Base-by-base conservation (phyloP, 2,329 filamentous ascomycete species). In the Aspergillus niger region DNA sequence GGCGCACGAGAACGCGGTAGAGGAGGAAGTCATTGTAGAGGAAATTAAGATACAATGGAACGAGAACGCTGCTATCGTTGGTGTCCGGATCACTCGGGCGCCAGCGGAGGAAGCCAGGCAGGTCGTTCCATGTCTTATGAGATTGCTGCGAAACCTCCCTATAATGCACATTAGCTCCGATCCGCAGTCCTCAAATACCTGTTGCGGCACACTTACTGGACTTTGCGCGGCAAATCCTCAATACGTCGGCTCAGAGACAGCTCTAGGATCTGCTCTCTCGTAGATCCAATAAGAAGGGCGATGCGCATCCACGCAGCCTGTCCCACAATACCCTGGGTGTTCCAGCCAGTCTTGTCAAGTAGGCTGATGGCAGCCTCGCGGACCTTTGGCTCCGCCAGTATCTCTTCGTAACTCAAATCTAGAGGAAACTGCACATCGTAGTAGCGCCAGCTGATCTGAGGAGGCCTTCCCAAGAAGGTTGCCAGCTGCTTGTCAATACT, bases 11-110 rank as follows among this genome's bases (percentile, higher is more conserved):
- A 32, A 67, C 64, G 8, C 66, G 62, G 28, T 69, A 65, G 3
- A 71, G 63, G 11, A 70, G 54, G 4, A 71, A 66, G 8, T 71
- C 67, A 24, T 68, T 68, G 32, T 71, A 66, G 10, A 71, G 59
- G 28, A 67, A 67, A 3, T 69, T 66, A 5, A 71, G 47, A 28
- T 69, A 58, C 5, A 70, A 50, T 0, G 63, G 58, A 24, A 65
- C 57, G 8, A 66, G 60, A 1, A 65, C 32, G 8, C 51, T 55
- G 32, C 65, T 59, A 32, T 60, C 38, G n/a, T 24, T 59, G 15
- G 50, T 44, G 7, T 53, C 28, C 3, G 58, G 55, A n/a, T 36
- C 52, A 41, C 63, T 52, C 10, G 57, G 57, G 28, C 48, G 48
- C 68, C 67, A 69, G 41, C 61, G 67, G 8, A 71, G 64, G 30